phyloP scores from a whole-genome alignment of 169 alveolate genomes.

The Cryptosporidium canis region DNA sequence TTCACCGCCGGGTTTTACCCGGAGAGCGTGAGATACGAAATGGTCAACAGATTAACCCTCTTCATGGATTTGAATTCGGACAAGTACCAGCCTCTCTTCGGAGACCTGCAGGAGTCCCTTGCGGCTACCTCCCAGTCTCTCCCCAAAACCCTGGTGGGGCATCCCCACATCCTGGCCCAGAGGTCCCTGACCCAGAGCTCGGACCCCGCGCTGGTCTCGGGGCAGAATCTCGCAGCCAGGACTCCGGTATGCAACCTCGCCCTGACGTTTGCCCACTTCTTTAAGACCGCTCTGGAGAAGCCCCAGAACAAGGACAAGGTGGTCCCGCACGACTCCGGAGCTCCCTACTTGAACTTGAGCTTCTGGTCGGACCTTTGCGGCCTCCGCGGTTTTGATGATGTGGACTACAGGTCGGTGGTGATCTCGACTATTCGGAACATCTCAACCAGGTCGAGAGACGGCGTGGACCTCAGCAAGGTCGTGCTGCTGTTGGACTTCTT shows the following conservation, averaged over 20 bases:
- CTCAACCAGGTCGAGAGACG: not conserved
- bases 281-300: not conserved
- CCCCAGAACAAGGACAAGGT: slow-evolving; percentile 22
- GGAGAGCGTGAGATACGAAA: slow-evolving; percentile 18
- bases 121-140: not conserved
- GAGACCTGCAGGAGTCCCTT: not conserved
- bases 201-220: not conserved
- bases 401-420: not conserved
- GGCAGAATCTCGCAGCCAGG: not conserved
- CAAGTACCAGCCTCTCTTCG: not conserved
- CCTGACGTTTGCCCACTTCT: not conserved
- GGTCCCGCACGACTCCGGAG: not conserved
- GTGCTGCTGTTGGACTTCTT: slow-evolving; percentile 1
- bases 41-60: slow-evolving; percentile 12
- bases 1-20: slow-evolving; percentile 4
- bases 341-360: not conserved
- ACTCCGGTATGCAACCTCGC: slow-evolving; percentile 20
- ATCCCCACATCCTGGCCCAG: not conserved
- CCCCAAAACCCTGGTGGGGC: not conserved
- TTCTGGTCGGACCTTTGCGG: slow-evolving; percentile 27
- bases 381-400: not conserved
- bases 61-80: not conserved
- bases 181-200: slow-evolving; percentile 27
- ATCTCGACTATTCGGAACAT: not conserved
- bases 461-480: not conserved